phyloP scores from a whole-genome alignment of 1,139 yeast species.

The Blastobotrys ciferrii region DNA sequence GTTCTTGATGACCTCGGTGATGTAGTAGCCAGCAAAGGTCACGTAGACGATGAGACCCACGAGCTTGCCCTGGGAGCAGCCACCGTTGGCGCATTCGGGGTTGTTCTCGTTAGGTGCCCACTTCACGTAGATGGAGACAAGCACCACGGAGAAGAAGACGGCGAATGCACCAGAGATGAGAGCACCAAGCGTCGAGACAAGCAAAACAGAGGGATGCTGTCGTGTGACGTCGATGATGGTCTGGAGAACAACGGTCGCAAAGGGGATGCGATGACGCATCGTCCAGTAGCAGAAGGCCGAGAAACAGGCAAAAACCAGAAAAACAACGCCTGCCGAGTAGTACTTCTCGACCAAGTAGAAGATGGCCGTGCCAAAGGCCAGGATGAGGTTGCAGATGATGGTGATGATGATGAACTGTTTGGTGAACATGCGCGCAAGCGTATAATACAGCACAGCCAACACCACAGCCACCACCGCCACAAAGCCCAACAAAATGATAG shows the following conservation, averaged over 20 bases:
- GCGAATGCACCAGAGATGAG: conserved; percentile 63
- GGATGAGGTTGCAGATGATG: conserved; percentile 60
- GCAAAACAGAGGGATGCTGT: conserved; percentile 63
- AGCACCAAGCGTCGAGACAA: conserved; percentile 64
- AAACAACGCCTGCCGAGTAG: conserved; percentile 78
- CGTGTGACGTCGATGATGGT: conserved; percentile 76
- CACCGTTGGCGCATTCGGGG: conserved; percentile 60
- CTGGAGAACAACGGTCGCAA: conserved; percentile 71
- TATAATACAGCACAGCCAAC: conserved; percentile 54
- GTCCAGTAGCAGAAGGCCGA: conserved; percentile 75
- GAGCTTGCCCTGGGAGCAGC: conserved; percentile 64
- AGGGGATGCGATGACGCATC: conserved; percentile 64
- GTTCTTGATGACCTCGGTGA: conserved; percentile 80
- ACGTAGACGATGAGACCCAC: conserved; percentile 66
- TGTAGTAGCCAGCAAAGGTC: conserved; percentile 82
- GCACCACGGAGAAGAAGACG: conserved; percentile 60
- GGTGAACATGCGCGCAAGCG: conserved; percentile 64
- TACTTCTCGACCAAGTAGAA: conserved; percentile 58
- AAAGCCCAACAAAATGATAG: conserved; percentile 68
- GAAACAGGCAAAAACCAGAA: conserved; percentile 48
- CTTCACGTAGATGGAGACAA: conserved; percentile 76
- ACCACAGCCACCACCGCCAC: conserved; percentile 61
- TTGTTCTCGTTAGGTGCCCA: conserved; percentile 52
- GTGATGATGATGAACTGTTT: conserved; percentile 67
- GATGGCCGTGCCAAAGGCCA: conserved; percentile 75